phyloP scores from a whole-genome alignment of 345 rosid genomes.

The Lepidium africanum region DNA sequence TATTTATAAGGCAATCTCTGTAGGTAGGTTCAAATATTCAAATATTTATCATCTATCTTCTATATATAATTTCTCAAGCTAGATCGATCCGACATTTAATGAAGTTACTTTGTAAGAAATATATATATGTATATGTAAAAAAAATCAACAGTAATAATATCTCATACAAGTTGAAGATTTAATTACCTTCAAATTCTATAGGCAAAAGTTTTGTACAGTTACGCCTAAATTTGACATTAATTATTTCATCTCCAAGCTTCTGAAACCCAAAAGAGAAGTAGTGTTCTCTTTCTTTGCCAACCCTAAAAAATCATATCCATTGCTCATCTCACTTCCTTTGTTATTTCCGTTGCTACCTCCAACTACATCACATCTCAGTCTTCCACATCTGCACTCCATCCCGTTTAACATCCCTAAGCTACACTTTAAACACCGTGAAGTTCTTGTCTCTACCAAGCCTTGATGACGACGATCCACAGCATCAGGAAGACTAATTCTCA shows the following conservation, averaged over 20 bases:
- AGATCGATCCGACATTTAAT: background rate
- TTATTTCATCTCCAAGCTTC: conserved; percentile 74
- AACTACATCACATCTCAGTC: conserved; percentile 11
- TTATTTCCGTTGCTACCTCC: conserved; percentile 22
- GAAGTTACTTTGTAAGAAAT: background rate
- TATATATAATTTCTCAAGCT: background rate
- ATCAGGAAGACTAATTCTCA: conserved; percentile 79
- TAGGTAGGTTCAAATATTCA: background rate
- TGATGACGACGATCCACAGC: conserved; percentile 19
- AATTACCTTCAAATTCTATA: background rate
- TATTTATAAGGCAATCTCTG: background rate
- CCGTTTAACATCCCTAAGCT: conserved; percentile 55
- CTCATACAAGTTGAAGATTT: background rate
- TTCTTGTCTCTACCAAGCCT: conserved; percentile 11
- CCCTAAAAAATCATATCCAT: conserved; percentile 73
- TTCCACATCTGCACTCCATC: conserved; percentile 50
- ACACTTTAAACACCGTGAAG: conserved; percentile 47
- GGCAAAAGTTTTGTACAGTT: conserved; percentile 21
- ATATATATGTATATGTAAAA: background rate
- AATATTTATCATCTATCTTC: background rate
- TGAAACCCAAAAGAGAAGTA: conserved; percentile 48
- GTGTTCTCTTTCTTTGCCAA: conserved; percentile 33
- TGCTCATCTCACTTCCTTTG: conserved; percentile 11
- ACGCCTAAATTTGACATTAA: conserved; percentile 6
- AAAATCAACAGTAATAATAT: background rate